Base-by-base conservation (phyloP, 257 asterid species). In the Verbena officinalis region DNA sequence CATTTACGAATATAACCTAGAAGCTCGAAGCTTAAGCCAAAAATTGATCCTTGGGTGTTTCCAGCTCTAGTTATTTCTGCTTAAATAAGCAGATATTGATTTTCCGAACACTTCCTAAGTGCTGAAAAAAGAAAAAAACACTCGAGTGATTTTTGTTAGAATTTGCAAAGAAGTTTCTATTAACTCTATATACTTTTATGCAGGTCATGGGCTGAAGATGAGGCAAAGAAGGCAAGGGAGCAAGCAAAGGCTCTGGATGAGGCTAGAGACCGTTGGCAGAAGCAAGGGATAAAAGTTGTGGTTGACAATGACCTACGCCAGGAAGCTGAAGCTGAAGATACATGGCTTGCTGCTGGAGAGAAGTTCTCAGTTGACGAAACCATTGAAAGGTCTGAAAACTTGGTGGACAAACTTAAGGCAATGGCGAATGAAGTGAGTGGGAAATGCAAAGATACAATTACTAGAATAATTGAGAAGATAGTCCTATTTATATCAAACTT, bases 201-300 rank as follows among this genome's bases (percentile, higher is more conserved):
- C 75, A 94, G 99, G 71, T 62, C 87, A 62, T 94, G 99, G 99
- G 98, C 98, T 22, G 96, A 94, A 80, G 96, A 90, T 31, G 99
- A 94, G 80, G 96, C 95, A 27, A 94, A 82, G 76, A 86, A 84
- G 73, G 99, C 98, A 70, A 81, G 95, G 74, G 96, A 83, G 64
- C 99, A 90, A 81, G 96, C 89, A 30, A 88, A 83, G 75, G 84
- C 90, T 55, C 76, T 94, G 77, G 96, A 90, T 42, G 98, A 77
- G 75, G 98, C 96, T 42, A 77, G 96, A 79, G 94, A 77, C 19
- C 95, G 83, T 45, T 94, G 99, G 96, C 86, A 84, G 75, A 82
- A 73, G 22, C 95, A 80, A 67, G 99, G 99, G 73, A 66, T 94
- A 69, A 90, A 83, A 82, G 93, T 94, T 61, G 86, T 94, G 16